These are phyloP conservation scores for Globisporangium parvum DNA, from an alignment of 352 stramenopile genomes.

Conservation along the genomic window DNA sequence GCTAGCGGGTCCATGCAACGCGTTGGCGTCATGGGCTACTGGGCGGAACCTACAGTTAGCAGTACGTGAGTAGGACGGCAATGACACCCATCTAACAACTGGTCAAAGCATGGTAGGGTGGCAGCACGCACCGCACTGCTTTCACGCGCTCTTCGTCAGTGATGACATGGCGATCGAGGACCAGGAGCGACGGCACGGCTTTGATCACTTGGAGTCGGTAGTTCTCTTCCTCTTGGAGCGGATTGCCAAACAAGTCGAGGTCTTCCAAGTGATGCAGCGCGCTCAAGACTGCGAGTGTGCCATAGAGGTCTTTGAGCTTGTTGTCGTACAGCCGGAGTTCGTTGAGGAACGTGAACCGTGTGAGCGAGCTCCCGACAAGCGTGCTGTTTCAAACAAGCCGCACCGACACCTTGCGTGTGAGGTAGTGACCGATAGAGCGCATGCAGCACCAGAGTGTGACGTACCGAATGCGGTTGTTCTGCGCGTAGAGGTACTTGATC, in stretches of 20 bases:
- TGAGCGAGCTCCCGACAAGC: constrained; percentile 36
- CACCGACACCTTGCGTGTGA: neutral
- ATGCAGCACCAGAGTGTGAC: constrained; percentile 2
- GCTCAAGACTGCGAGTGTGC: constrained; percentile 37
- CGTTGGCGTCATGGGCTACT: neutral
- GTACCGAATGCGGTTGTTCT: constrained; percentile 80
- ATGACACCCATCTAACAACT: neutral
- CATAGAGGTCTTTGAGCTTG: constrained; percentile 66
- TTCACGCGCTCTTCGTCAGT: constrained; percentile 55
- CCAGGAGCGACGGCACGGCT: constrained; percentile 60
- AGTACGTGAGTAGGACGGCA: neutral
- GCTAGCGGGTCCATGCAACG: neutral
- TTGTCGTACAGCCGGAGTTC: constrained; percentile 79
- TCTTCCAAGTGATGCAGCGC: constrained; percentile 60
- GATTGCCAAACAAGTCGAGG: constrained; percentile 82
- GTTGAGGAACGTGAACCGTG: constrained; percentile 75
- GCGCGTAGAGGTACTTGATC: constrained; percentile 84
- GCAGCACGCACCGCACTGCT: constrained; percentile 22
- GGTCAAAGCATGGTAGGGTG: neutral
- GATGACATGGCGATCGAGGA: constrained; percentile 78
- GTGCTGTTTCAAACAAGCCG: constrained; percentile 19
- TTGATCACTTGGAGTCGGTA: constrained; percentile 82
- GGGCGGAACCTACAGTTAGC: constrained; percentile 2
- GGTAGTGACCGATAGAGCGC: neutral
- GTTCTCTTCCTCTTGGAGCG: constrained; percentile 73